A percentile compares a stretch with the other conserved stretches of the same genome.
phyloP scores from a whole-genome alignment of 78 protist species.

The Dictyostelium citrinum region DNA sequence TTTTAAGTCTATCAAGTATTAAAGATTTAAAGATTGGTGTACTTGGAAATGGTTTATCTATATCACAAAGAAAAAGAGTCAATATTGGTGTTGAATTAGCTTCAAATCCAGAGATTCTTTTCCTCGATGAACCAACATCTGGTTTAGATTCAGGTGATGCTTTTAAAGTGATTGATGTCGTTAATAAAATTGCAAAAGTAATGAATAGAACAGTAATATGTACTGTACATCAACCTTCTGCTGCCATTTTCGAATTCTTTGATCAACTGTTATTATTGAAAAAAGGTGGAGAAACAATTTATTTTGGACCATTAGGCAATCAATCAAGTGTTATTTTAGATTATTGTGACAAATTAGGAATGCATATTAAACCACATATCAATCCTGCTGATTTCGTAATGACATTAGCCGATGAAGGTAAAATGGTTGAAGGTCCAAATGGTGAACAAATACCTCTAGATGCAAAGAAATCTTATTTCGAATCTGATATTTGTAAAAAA shows the following conservation, averaged over 20 bases:
- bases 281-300: conserved; percentile 82
- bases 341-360: background rate
- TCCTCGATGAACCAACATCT: conserved; percentile 80
- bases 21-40: conserved; percentile 47
- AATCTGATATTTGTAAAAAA: background rate
- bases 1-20: conserved; percentile 26
- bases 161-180: conserved; percentile 30
- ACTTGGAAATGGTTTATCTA: conserved; percentile 65
- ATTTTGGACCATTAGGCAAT: conserved; percentile 81
- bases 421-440: background rate
- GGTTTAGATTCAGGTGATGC: conserved; percentile 82
- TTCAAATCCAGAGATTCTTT: conserved; percentile 37
- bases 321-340: background rate
- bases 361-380: conserved; percentile 46
- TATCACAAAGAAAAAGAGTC: conserved; percentile 72
- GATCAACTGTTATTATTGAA: conserved; percentile 82
- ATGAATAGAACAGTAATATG: conserved; percentile 68
- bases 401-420: conserved; percentile 56
- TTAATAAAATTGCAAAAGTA: conserved; percentile 21
- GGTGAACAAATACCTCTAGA: conserved; percentile 17
- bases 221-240: conserved; percentile 94
- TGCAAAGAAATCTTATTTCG: background rate
- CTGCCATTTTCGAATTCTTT: conserved; percentile 71
- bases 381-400: conserved; percentile 84
- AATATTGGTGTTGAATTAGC: conserved; percentile 72